phyloP scores from a whole-genome alignment of 495 filamentous ascomycete species.

The Oleoguttula mirabilis region DNA sequence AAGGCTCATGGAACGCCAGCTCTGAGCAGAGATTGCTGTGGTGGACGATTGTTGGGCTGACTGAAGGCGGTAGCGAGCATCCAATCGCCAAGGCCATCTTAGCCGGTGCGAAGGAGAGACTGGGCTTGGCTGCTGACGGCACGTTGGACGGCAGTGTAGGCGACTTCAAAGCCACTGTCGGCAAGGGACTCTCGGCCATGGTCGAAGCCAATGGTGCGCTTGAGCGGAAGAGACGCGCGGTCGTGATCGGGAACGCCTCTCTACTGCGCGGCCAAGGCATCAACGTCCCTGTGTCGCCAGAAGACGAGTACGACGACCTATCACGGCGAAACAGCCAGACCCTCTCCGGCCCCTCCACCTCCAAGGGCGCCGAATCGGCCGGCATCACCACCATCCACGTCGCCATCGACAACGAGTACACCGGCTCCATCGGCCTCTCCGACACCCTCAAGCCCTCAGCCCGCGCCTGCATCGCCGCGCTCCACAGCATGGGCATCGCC shows the following conservation, averaged over 20 bases:
- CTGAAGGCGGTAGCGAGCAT: conserved; percentile 90
- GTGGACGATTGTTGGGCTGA: conserved; percentile 89
- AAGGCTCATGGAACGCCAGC: conserved; percentile 54
- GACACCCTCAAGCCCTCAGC: conserved; percentile 87
- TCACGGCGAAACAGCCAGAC: conserved; percentile 33
- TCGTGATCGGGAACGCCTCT: conserved; percentile 69
- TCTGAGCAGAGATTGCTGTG: conserved; percentile 63
- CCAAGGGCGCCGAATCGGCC: conserved; percentile 21
- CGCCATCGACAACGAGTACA: conserved; percentile 68
- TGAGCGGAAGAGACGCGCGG: conserved; percentile 56
- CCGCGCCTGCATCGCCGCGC: conserved; percentile 66
- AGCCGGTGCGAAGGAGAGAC: conserved; percentile 54
- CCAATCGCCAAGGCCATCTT: conserved; percentile 82
- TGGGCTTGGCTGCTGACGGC: conserved; percentile 59
- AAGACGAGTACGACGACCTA: conserved; percentile 22
- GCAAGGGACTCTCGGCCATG: conserved; percentile 69
- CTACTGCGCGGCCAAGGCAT: conserved; percentile 63
- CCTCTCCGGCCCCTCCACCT: conserved; percentile 26
- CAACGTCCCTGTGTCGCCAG: conserved; percentile 48
- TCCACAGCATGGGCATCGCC: conserved; percentile 71
- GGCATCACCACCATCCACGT: conserved; percentile 86
- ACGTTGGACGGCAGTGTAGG: conserved; percentile 69
- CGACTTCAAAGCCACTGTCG: conserved; percentile 73
- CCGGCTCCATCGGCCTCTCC: conserved; percentile 68
- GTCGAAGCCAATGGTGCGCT: conserved; percentile 62